Percentiles rank a stretch among this genome's conserved stretches.
phyloP scores from a whole-genome alignment of 139 green algal genomes.

The Gonium pectorale region DNA sequence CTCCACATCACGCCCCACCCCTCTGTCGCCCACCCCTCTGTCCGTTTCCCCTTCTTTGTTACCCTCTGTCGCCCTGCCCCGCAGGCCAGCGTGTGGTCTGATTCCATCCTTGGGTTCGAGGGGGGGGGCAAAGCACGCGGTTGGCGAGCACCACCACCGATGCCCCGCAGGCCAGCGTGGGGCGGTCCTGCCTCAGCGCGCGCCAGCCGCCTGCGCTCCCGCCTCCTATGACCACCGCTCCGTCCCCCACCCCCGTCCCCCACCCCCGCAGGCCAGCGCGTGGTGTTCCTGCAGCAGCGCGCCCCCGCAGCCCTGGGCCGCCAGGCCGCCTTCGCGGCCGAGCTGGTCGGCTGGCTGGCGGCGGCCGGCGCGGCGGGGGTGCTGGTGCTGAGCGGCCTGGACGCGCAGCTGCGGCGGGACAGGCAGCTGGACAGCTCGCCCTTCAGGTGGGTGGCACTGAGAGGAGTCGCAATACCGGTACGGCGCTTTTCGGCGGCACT shows the following conservation, averaged over 20 bases:
- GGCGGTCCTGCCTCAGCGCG: background rate
- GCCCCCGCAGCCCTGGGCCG: constrained; percentile 63
- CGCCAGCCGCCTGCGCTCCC: background rate
- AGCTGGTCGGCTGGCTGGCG: constrained; percentile 65
- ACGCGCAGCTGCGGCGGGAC: constrained; percentile 64
- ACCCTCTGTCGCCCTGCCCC: no score
- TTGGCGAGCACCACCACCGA: no score
- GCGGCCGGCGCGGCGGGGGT: constrained; percentile 39
- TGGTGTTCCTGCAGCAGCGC: constrained; percentile 82
- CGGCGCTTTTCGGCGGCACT: background rate
- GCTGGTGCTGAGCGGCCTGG: constrained; percentile 70
- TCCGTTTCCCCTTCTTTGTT: no score
- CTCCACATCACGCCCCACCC: no score
- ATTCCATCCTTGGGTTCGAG: no score
- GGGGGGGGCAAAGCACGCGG: no score
- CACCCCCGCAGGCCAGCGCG: background rate
- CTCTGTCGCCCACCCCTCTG: no score
- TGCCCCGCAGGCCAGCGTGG: no score
- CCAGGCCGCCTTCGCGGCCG: constrained; percentile 60
- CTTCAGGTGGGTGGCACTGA: constrained; percentile 23
- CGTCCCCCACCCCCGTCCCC: background rate
- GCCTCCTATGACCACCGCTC: background rate
- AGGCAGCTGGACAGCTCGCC: constrained; percentile 64
- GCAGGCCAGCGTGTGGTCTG: no score
- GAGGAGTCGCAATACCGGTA: no score